These are phyloP conservation scores for Selenicereus undatus DNA, from an alignment of 148 eudicot genomes.

Conservation along the genomic window DNA sequence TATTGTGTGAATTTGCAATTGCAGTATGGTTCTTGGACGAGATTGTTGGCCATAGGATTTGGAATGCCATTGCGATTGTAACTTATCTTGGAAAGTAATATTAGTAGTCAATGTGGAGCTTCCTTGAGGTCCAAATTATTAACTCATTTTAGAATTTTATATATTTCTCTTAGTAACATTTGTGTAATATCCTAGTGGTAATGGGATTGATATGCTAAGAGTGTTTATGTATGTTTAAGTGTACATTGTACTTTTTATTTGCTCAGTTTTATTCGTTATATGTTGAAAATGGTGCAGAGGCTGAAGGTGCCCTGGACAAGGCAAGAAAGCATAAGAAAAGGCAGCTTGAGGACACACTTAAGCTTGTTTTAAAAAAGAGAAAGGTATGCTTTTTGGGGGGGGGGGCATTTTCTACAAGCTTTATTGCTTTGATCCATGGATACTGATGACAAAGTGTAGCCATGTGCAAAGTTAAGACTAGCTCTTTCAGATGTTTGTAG, in stretches of 20 bases:
- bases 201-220: background rate
- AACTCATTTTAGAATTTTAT: too few species aligned
- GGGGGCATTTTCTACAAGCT: background rate
- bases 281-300: constrained; percentile 52
- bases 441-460: too few species aligned
- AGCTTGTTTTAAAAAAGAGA: constrained; percentile 78
- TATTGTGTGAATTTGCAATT: background rate
- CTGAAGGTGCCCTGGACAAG: constrained; percentile 98
- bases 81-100: background rate
- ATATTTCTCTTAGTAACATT: too few species aligned
- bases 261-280: background rate
- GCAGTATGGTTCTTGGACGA: background rate
- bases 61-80: background rate
- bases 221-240: background rate
- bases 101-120: background rate
- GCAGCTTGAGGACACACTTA: constrained; percentile 88
- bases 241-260: background rate
- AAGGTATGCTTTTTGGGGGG: constrained; percentile 44
- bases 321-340: constrained; percentile 98
- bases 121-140: background rate
- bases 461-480: too few species aligned
- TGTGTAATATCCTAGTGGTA: too few species aligned
- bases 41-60: background rate
- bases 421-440: background rate
- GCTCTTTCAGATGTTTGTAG: background rate